Base-by-base conservation (phyloP, 2,329 filamentous ascomycete species). In the Hortaea werneckii region DNA sequence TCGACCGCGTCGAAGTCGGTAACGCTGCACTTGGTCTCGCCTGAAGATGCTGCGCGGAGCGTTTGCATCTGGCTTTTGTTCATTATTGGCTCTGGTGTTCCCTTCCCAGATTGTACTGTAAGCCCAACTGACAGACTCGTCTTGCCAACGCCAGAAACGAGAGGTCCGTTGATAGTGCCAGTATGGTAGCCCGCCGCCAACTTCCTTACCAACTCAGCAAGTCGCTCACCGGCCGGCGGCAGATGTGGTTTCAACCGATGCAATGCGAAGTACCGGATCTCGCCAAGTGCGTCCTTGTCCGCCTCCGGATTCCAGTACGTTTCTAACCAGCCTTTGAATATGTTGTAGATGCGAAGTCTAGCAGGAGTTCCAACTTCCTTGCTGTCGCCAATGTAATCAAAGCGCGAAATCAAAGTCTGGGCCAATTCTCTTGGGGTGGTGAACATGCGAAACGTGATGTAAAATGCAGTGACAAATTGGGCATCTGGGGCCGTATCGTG, bases 251-350 rank as follows among this genome's bases (percentile, higher is more conserved):
- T 73, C 6, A 98, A 74, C 53, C 83, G 83, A 40, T 77, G 76
- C 54, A 83, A 79, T 2, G 90, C 88, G 65, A 98, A 98, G 1
- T 79, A 73, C 30, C 83, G 74, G 51, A 98, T 94, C 41, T 85
- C 71, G 0, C 76, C 72, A 6, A 98, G 72, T 1, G 89, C 87
- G 9, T 79, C 76, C 44, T 79, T 78, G 62, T 98, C 92, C 8
- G 82, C 80, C 48, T 87, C 80, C 52, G 87, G 80, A 41, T 85
- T 80, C 90, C 92, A 98, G 66, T 98, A 88, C 5, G 85, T 92
- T 68, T 96, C 92, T 13, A 98, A 72, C 92, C 92, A 98, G 37
- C 86, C 85, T 67, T 98, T 98, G 74, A 98, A 87, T 46, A 88
- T 83, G 62, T 98, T 96, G 71, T 94, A 96, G 1, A 96, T 87